These are phyloP conservation scores for Cucurbita pepo DNA, from an alignment of 306 rosid genomes.

Conservation along the genomic window DNA sequence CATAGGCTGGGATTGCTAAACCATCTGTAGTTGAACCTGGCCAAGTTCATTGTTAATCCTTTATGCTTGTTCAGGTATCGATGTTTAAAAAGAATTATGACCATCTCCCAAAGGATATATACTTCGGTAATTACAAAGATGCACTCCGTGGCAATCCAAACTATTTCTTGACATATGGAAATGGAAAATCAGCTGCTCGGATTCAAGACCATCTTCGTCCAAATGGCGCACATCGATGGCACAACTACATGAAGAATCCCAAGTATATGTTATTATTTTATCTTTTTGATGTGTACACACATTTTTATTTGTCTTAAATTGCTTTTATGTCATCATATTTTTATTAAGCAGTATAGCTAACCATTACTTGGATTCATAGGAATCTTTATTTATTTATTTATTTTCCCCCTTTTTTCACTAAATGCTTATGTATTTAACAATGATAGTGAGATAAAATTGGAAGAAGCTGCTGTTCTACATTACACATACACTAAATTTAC, in stretches of 20 bases:
- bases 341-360: background rate
- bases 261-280: slow-evolving; percentile 32
- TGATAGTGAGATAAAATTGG: slow-evolving; percentile 76
- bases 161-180: slow-evolving; percentile 88
- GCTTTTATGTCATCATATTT: background rate
- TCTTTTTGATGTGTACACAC: slow-evolving; percentile 8
- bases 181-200: slow-evolving; percentile 97
- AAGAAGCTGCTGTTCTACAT: slow-evolving; percentile 96
- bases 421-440: background rate
- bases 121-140: slow-evolving; percentile 78
- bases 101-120: slow-evolving; percentile 86
- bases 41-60: background rate
- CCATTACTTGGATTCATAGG: background rate
- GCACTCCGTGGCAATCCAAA: slow-evolving; percentile 96
- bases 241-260: slow-evolving; percentile 89
- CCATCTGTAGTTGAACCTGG: background rate
- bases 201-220: slow-evolving; percentile 94
- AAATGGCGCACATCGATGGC: slow-evolving; percentile 99
- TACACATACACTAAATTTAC: slow-evolving; percentile 87
- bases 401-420: too few species aligned
- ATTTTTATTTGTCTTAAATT: background rate
- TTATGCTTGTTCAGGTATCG: slow-evolving; percentile 49
- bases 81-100: slow-evolving; percentile 97
- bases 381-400: background rate
- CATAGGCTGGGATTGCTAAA: background rate